phyloP scores from a whole-genome alignment of 441 rosid species.

The Pelargonium fulgidum region DNA sequence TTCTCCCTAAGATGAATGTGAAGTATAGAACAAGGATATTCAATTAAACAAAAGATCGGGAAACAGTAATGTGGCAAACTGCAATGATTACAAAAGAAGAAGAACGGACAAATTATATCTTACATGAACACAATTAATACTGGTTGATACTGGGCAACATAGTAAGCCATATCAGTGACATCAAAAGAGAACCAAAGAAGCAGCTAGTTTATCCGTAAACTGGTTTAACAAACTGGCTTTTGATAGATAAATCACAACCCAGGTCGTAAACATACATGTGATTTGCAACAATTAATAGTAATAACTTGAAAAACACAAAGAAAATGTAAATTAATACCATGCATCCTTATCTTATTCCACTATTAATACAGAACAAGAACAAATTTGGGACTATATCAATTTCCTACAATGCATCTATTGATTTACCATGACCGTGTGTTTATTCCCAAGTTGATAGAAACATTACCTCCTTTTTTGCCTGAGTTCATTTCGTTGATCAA shows the following conservation, averaged over 20 bases:
- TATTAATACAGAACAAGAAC: background rate
- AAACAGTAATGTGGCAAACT: too few relatives aligned
- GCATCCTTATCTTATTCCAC: background rate
- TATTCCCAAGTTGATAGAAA: constrained; percentile 7
- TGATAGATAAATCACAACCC: background rate
- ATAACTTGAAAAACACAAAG: background rate
- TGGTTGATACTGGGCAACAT: background rate
- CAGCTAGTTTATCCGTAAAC: background rate
- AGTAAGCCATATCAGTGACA: background rate
- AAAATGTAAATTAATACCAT: background rate
- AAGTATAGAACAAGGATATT: background rate
- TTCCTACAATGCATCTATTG: background rate
- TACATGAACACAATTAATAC: background rate
- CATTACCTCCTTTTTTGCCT: constrained; percentile 60
- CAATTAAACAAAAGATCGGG: background rate
- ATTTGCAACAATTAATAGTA: background rate
- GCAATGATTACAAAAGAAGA: background rate
- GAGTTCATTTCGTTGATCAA: constrained; percentile 56
- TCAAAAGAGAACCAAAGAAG: background rate
- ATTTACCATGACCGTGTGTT: background rate
- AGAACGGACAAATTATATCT: background rate
- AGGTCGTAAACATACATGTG: background rate
- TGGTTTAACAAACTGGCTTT: background rate
- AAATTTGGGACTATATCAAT: background rate
- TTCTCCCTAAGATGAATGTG: constrained; percentile 47